Base-by-base conservation (phyloP, 2,329 filamentous ascomycete genomes). In the Pseudogymnoascus sp. region DNA sequence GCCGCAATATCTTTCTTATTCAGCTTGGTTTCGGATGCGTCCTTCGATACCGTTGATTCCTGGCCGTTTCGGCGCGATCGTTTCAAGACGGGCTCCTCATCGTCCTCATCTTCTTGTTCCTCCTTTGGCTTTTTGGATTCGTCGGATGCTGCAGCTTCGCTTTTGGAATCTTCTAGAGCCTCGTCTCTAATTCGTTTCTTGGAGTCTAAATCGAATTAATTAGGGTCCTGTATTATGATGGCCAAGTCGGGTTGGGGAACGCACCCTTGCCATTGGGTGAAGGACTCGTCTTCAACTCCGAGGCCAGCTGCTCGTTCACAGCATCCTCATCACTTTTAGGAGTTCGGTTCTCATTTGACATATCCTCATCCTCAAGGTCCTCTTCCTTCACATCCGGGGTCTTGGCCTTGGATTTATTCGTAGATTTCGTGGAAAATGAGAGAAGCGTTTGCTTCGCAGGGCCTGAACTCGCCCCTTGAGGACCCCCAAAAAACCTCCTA, bases 401-500 rank as follows among this genome's bases (percentile, higher is more conserved):
- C 66, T 3, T 34, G 25, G 48, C 70, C 66, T 13, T 69, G 67
- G 4, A 69, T 69, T 37, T 68, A 66, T 2, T 69, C 66, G 67
- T 73, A 57, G 79, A 60, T 72, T 85, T 86, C 60, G 85, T 86
- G 37, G 86, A 85, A 72, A 96, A 96, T 0, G 89, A 83, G 41
- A 96, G 79, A 69, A 87, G 95, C 1, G 90, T 88, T 75, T 96
- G 92, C 74, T 92, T 89, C 39, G 83, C 81, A 11, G 85, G 84
- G 16, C 83, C 79, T 0, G 83, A 76, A 69, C 82, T 83, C 4
- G 81, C 75, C 61, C 85, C 87, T 71, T 85, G 85, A 25, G 83
- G 81, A 45, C 85, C 83, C 19, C 85, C 85, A 73, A 97, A 96
- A 79, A 96, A 97, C 75, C 93, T 95, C 67, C 93, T 98, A 68